Conservation (phyloP, 768 basidiomycete species). For the Vishniacozyma victoriae region DNA sequence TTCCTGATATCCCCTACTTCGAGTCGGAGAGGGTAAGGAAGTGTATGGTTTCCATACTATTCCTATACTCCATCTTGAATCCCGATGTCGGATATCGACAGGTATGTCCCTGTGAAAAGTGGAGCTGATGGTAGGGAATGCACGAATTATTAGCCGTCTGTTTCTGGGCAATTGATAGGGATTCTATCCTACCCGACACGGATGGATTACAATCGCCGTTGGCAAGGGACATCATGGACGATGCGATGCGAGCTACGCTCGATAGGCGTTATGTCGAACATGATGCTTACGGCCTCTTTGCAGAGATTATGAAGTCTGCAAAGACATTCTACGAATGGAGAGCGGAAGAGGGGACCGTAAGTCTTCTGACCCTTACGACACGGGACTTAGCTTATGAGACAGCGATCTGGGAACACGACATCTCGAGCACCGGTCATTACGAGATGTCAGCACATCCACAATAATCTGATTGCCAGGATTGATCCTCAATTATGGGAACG, state of each 20-base stretch:
- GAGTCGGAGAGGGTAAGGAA: conserved; percentile 66
- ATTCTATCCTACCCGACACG: conserved; percentile 54
- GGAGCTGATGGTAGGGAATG: conserved; percentile 60
- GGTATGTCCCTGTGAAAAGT: conserved; percentile 20
- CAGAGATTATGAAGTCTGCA: conserved; percentile 67
- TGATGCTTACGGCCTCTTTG: conserved; percentile 82
- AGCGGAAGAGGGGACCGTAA: conserved; percentile 35
- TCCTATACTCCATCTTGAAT: conserved; percentile 71
- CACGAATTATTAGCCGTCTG: conserved; percentile 89
- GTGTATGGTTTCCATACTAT: conserved; percentile 78
- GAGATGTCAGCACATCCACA: conserved; percentile 74
- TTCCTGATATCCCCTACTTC: conserved; percentile 94
- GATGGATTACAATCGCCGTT: not conserved
- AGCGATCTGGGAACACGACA: conserved; percentile 52
- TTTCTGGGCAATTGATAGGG: conserved; percentile 74
- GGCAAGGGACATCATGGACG: conserved; percentile 5
- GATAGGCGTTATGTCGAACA: conserved; percentile 49
- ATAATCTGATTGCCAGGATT: conserved; percentile 61
- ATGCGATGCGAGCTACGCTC: conserved; percentile 31
- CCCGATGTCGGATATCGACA: conserved; percentile 87
- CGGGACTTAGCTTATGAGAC: conserved; percentile 48
- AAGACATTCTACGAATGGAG: conserved; percentile 65
- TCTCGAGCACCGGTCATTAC: conserved; percentile 72
- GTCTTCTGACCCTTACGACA: conserved; percentile 2
- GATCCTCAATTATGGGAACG: conserved; percentile 73